Base-by-base conservation (phyloP, 108 stramenopile species). In the Nitzschia sp. region DNA sequence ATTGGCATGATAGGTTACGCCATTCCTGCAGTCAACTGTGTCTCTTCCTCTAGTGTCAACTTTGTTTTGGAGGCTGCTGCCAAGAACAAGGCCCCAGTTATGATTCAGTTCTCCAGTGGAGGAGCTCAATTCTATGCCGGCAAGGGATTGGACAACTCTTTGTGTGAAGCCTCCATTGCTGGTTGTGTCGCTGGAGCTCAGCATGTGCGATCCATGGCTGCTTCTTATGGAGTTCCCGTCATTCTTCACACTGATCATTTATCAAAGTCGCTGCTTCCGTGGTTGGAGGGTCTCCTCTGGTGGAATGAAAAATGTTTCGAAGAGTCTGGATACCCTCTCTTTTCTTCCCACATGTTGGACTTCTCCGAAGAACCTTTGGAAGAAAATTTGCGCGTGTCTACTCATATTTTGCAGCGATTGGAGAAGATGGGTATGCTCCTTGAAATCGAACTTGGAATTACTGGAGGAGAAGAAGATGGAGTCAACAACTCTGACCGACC, bases 191-290 rank as follows among this genome's bases (percentile, higher is more conserved):
- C 91, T 39, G 91, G 92, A 39, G 96, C 96, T 53, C 86, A 92
- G 61, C 96, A 96, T 71, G 92, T 95, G n/a, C 88, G 94, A 42
- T 86, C 92, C 48, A 86, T 96, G 86, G 94, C 96, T 41, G 83
- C 94, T 71, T 88, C 88, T 74, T 96, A 96, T 81, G 94, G 94
- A 69, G 87, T 96, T 54, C 96, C 96, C 17, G 94, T 96, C 9
- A 88, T 96, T 71, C 85, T 96, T 34, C 96, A 96, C 92, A 94
- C 94, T 9, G 96, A 96, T 73, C 96, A 95, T 82, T 94, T 91
- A 72, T 89, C 90, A 56, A 93, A 89, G 78, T 75, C 88, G 57
- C 88, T 92, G 44, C 79, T 96, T 48, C 96, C 96, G 21, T 95
- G 96, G 96, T 75, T 96, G 56, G 96, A 96, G 73, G 93, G 94